Evolutionary conservation across 192 early-diverging fungal species (phyloP).

Genomic region (Rhizoclosmatium globosum): DNA sequence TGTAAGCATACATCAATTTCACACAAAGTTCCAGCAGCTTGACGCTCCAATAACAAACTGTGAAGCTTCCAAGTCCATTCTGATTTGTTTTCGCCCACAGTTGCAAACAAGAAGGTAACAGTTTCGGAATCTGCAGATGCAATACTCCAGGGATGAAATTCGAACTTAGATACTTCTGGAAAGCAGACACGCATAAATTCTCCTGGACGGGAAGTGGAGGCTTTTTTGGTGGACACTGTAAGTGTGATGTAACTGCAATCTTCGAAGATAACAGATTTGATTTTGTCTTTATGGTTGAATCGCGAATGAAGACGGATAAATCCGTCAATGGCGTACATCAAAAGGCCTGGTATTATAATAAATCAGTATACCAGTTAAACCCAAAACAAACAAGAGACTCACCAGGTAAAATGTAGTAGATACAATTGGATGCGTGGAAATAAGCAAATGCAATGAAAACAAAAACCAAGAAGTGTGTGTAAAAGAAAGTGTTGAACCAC

Average conservation of each 20-base stretch:
- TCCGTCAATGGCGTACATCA: constrained; percentile 11
- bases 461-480: constrained; percentile 40
- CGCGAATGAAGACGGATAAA: constrained; percentile 24
- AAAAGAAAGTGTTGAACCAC: constrained; percentile 45
- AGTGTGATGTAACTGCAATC: constrained; percentile 14
- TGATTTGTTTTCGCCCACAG: background rate
- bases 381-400: constrained; percentile 6
- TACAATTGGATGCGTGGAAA: constrained; percentile 38
- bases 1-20: constrained; percentile 8
- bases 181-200: constrained; percentile 34
- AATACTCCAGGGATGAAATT: constrained; percentile 40
- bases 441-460: constrained; percentile 36
- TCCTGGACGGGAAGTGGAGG: background rate
- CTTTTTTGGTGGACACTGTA: constrained; percentile 1
- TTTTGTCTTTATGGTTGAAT: background rate
- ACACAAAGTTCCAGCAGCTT: background rate
- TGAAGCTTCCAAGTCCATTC: background rate
- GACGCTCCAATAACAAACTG: background rate
- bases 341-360: background rate
- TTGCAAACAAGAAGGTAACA: constrained; percentile 12
- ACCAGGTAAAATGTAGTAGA: constrained; percentile 45
- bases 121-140: background rate
- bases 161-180: constrained; percentile 7
- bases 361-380: constrained; percentile 26
- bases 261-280: constrained; percentile 1